Evolutionary conservation across 2,329 filamentous ascomycete genomes (phyloP).

Genomic region (Aspergillus felis): DNA sequence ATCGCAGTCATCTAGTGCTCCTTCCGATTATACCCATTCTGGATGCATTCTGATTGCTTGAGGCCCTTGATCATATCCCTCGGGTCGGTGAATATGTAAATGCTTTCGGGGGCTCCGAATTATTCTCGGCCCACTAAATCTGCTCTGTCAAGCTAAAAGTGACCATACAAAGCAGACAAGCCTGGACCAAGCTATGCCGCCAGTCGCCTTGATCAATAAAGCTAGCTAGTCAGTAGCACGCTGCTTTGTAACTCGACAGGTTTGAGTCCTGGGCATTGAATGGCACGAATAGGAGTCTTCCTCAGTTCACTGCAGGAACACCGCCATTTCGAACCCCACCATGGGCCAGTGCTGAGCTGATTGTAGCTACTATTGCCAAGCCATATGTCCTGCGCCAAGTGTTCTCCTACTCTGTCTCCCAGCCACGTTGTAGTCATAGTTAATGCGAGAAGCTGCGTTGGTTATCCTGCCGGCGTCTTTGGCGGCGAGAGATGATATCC

Average conservation of each 20-base stretch:
- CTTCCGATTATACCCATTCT: neutral
- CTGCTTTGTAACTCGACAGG: neutral
- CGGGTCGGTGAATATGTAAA: neutral
- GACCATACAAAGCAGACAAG: neutral
- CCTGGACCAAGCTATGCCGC: neutral
- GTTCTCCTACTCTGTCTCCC: constrained; percentile 13
- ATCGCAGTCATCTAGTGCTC: neutral
- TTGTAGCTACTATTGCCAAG: constrained; percentile 16
- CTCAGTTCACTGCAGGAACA: constrained; percentile 18
- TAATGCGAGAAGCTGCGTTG: constrained; percentile 7
- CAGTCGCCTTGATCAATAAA: neutral
- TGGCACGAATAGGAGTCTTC: neutral
- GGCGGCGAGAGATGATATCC: constrained; percentile 1
- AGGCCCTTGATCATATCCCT: too few relatives aligned
- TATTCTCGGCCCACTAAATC: neutral
- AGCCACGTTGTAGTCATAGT: constrained; percentile 16
- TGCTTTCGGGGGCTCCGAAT: neutral
- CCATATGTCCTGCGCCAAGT: constrained; percentile 3
- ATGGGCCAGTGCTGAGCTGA: constrained; percentile 6
- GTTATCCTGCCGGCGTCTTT: constrained; percentile 11
- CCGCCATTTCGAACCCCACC: constrained; percentile 13
- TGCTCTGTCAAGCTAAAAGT: neutral
- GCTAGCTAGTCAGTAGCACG: neutral
- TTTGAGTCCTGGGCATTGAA: neutral
- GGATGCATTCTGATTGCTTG: too few relatives aligned